phyloP scores from a whole-genome alignment of 2,329 filamentous ascomycete species.

The Penicillium sclerotigenum region DNA sequence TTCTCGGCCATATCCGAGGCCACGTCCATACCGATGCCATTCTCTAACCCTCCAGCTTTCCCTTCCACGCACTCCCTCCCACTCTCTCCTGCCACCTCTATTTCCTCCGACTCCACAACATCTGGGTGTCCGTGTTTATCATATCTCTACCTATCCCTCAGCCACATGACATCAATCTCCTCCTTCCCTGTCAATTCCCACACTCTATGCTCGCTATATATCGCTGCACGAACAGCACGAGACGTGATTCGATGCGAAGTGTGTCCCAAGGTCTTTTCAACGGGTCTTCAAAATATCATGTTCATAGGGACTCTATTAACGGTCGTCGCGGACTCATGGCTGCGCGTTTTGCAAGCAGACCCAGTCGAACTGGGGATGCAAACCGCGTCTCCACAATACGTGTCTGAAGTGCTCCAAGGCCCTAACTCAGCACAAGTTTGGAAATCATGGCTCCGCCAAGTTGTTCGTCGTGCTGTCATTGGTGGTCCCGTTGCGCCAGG shows the following conservation, averaged over 20 bases:
- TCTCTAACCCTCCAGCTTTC: conserved; percentile 17
- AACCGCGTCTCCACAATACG: conserved; percentile 32
- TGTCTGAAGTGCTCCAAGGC: conserved; percentile 26
- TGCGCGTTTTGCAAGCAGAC: conserved; percentile 38
- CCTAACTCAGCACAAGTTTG: conserved; percentile 32
- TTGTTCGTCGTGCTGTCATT: conserved; percentile 36
- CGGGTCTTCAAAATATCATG: conserved; percentile 47
- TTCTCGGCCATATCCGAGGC: conserved; percentile 39
- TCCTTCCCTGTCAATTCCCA: conserved; percentile 44
- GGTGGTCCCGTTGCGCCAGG: conserved; percentile 29
- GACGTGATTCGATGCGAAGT: conserved; percentile 43
- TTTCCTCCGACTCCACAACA: conserved; percentile 16
- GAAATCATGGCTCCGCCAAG: conserved; percentile 39
- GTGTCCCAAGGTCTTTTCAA: conserved; percentile 43
- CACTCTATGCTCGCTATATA: conserved; percentile 44
- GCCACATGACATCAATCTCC: conserved; percentile 41
- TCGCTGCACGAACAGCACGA: conserved; percentile 42
- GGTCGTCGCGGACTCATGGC: conserved; percentile 46
- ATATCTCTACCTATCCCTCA: conserved; percentile 45
- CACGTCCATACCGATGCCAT: conserved; percentile 27
- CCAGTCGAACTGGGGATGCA: conserved; percentile 37
- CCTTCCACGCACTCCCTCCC: conserved; percentile 21
- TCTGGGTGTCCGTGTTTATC: conserved; percentile 41
- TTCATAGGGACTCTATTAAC: conserved; percentile 45
- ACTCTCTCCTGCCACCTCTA: conserved; percentile 22